Percentiles rank a stretch among this genome's conserved stretches.
phyloP scores from a whole-genome alignment of 2,329 filamentous ascomycete species.

The Pseudovirgaria hyperparasitica region DNA sequence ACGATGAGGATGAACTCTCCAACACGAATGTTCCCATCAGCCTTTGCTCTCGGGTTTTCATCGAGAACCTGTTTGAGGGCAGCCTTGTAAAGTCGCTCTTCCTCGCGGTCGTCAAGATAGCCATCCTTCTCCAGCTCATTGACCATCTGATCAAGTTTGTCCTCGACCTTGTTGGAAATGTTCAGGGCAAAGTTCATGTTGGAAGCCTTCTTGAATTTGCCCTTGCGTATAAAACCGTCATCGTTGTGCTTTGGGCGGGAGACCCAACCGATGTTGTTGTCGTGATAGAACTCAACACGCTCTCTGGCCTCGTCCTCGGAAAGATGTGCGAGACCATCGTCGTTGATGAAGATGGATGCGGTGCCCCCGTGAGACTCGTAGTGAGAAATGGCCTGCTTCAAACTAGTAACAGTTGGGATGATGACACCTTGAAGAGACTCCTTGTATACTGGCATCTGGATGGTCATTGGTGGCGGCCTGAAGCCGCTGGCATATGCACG shows the following conservation, averaged over 20 bases:
- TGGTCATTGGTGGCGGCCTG: conserved; percentile 53
- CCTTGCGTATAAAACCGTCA: conserved; percentile 16
- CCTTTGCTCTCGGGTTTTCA: conserved; percentile 57
- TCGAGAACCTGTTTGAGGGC: conserved; percentile 50
- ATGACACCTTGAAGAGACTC: conserved; percentile 68
- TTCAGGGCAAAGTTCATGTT: conserved; percentile 64
- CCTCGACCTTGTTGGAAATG: conserved; percentile 49
- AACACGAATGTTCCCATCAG: conserved; percentile 73
- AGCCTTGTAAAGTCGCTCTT: conserved; percentile 11
- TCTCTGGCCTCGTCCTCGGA: conserved; percentile 30
- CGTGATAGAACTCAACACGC: conserved; percentile 36
- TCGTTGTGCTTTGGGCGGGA: conserved; percentile 31
- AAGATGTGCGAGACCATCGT: conserved; percentile 54
- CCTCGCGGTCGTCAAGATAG: conserved; percentile 15
- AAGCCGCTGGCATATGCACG: conserved; percentile 40
- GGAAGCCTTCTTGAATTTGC: conserved; percentile 39
- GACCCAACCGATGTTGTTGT: conserved; percentile 38
- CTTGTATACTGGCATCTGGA: conserved; percentile 83
- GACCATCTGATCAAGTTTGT: conserved; percentile 33
- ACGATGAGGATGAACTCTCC: conserved; percentile 70
- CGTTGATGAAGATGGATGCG: conserved; percentile 56
- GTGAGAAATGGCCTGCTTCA: conserved; percentile 52
- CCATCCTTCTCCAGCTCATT: conserved; percentile 22
- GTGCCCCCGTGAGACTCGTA: conserved; percentile 47
- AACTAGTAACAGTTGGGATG: conserved; percentile 60